Base-by-base conservation (phyloP, 2,329 filamentous ascomycete species). In the Aspergillus jensenii region DNA sequence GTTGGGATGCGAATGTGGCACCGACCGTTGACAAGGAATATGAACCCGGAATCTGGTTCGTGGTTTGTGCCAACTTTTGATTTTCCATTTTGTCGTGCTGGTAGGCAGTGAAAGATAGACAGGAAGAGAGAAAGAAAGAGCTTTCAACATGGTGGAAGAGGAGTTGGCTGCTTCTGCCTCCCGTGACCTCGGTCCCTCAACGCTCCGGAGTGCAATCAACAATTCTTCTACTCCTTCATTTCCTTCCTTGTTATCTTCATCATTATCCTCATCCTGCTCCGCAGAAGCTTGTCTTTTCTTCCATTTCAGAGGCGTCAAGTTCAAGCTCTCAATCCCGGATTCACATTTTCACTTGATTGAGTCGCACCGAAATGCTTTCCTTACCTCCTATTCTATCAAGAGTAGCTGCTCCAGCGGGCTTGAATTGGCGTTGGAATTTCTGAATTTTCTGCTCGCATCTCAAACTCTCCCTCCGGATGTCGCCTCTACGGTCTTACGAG, bases 71-170 rank as follows among this genome's bases (percentile, higher is more conserved):
- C 31, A 48, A 21, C 17, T 44, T 15, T 45, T 23, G 14, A 6
- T 41, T n/a, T 50, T 45, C 14, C 25, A 39, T 47, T 9, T 15
- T 27, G 37, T 12, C 17, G 12, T 33, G n/a, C 39, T 12, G 15
- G 17, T 39, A 37, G 15, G 7, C 25, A 7, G 8, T 17, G 37
- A 37, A 11, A 25, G 40, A 43, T 31, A 47, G 39, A 43, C 21
- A 11, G 9, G 31, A 44, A 17, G 8, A 39, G 45, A 31, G 21
- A 25, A 43, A 31, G 23, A 43, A 25, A 45, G 53, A 49, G 35
- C 25, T 31, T 23, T 55, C 47, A 54, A 51, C 50, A 59, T 62
- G 57, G 47, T 46, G 45, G 59, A 47, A 48, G 60, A 59, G 25
- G 37, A 41, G 41, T 40, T 31, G 27, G 27, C 9, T 25, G 23